A percentile compares a stretch with the other conserved stretches of the same genome.
Conservation (phyloP, 768 basidiomycete genomes). For the Hemileccinum impolitum region DNA sequence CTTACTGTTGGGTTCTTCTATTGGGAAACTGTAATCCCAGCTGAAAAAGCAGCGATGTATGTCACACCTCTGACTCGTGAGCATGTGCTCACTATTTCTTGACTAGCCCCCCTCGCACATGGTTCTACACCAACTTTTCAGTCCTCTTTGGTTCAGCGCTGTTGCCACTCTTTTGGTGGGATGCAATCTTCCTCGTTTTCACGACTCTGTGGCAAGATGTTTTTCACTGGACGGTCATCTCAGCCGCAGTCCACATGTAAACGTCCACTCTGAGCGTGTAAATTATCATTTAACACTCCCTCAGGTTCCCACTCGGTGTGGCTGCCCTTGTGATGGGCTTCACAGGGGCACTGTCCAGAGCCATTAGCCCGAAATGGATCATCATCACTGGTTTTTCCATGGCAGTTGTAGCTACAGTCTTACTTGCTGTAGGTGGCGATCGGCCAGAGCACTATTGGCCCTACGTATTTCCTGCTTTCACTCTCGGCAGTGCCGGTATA, state of each 20-base stretch:
- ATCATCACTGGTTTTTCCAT: slow-evolving; percentile 41
- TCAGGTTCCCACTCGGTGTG: slow-evolving; percentile 41
- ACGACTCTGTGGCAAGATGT: slow-evolving; percentile 40
- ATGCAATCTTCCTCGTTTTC: slow-evolving; percentile 31
- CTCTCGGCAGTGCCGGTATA: slow-evolving; percentile 44
- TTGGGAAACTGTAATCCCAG: slow-evolving; percentile 44
- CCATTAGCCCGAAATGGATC: slow-evolving; percentile 41
- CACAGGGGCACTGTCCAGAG: slow-evolving; percentile 37
- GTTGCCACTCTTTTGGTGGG: slow-evolving; percentile 44
- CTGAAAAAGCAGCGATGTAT: slow-evolving; percentile 41
- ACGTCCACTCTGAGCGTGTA: slow-evolving; percentile 1
- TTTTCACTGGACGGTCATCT: slow-evolving; percentile 41
- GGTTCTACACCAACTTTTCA: slow-evolving; percentile 41
- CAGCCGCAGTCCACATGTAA: slow-evolving; percentile 39
- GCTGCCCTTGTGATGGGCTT: slow-evolving; percentile 36
- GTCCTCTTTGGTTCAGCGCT: slow-evolving; percentile 38
- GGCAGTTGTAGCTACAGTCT: slow-evolving; percentile 35
- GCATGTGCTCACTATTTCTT: not conserved
- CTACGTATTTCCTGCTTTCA: slow-evolving; percentile 47
- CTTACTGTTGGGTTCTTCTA: slow-evolving; percentile 44
- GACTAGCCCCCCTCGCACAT: slow-evolving; percentile 39
- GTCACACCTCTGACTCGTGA: slow-evolving; percentile 7
- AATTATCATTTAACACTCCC: slow-evolving; percentile 3
- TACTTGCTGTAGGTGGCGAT: slow-evolving; percentile 43
- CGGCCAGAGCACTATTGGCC: slow-evolving; percentile 43